Evolutionary conservation across 169 alveolate genomes (phyloP).

Genomic region (Plasmodium gonderi): DNA sequence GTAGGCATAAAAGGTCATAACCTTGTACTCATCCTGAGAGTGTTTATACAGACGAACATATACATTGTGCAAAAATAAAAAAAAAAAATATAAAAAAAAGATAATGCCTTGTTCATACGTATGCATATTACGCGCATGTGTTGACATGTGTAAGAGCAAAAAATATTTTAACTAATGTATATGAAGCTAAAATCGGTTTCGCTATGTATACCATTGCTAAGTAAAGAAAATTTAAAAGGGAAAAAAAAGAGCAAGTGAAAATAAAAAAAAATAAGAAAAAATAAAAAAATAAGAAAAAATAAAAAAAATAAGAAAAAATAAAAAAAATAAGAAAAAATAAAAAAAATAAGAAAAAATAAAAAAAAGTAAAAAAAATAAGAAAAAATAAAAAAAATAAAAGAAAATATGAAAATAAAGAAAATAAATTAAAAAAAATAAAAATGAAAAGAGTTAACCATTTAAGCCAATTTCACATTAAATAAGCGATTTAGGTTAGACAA

Average conservation of each 20-base stretch:
- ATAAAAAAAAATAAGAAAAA: background rate
- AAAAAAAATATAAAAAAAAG: background rate
- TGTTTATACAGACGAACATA: background rate
- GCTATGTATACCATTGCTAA: background rate
- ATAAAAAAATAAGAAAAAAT: background rate
- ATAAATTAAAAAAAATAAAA: background rate
- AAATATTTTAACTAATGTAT: background rate
- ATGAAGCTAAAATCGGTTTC: background rate
- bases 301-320: background rate
- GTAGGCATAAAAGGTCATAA: background rate
- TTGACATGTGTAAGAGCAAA: background rate
- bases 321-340: background rate
- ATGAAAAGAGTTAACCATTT: background rate
- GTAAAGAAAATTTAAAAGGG: background rate
- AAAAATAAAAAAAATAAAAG: background rate
- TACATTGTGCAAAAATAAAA: background rate
- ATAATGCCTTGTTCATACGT: background rate
- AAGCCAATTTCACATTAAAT: background rate
- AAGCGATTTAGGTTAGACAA: background rate
- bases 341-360: background rate
- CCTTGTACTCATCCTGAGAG: background rate
- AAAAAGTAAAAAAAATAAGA: background rate
- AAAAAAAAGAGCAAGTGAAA: background rate
- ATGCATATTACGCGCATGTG: slow-evolving; percentile 3
- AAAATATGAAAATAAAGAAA: background rate